Evolutionary conservation across 176 grass and related monocot genomes (phyloP).

Genomic region (Puccinellia tenuiflora): DNA sequence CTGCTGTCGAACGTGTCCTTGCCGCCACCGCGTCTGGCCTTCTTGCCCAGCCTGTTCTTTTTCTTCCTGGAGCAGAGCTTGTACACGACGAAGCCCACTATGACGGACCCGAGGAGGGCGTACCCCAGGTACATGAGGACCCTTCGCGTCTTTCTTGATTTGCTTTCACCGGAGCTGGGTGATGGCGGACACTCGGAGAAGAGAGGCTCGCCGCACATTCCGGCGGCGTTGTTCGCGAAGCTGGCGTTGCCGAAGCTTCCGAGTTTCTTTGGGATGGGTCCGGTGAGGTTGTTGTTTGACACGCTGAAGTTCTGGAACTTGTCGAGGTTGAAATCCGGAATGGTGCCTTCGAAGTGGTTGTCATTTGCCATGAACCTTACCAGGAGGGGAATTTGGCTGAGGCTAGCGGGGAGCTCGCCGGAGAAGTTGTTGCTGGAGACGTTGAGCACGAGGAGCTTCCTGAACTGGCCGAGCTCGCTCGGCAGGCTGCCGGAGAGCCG

Average conservation of each 20-base stretch:
- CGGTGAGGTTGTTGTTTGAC: conserved; percentile 46
- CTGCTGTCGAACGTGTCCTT: background rate
- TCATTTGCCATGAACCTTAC: background rate
- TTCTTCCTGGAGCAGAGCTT: conserved; percentile 27
- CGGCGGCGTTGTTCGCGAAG: conserved; percentile 29
- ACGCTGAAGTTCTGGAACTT: background rate
- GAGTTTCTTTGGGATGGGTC: conserved; percentile 7
- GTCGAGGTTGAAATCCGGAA: conserved; percentile 37
- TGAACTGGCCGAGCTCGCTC: background rate
- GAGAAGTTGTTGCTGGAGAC: conserved; percentile 46
- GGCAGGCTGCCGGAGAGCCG: conserved; percentile 41
- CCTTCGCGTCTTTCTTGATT: background rate
- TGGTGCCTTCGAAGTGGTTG: conserved; percentile 38
- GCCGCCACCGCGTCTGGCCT: background rate
- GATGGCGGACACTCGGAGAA: background rate
- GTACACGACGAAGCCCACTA: conserved; percentile 28
- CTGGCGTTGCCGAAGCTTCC: background rate
- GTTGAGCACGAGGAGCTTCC: conserved; percentile 7
- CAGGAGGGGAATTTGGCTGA: background rate
- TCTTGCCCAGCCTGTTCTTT: background rate
- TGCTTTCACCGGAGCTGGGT: background rate
- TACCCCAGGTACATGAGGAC: conserved; percentile 44
- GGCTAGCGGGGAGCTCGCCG: conserved; percentile 24
- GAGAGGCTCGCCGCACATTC: conserved; percentile 24
- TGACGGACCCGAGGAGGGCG: conserved; percentile 32